These are phyloP conservation scores for Papilionanthe hybrid DNA, from an alignment of 116 monocot species.

Conservation along the genomic window DNA sequence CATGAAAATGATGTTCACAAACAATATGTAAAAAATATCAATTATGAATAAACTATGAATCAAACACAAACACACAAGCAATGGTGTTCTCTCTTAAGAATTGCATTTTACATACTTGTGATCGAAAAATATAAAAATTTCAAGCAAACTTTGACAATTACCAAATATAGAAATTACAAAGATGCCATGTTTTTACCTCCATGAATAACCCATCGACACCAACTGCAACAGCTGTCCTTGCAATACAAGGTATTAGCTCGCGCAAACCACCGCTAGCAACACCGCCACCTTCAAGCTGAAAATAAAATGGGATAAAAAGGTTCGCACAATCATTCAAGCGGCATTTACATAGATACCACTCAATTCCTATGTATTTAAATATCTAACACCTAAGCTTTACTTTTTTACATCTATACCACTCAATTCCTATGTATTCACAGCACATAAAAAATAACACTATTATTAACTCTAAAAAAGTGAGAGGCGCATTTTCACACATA, in stretches of 20 bases:
- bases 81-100: background rate
- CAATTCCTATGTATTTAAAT: too few relatives aligned
- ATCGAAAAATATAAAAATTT: background rate
- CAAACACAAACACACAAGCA: too few relatives aligned
- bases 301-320: background rate
- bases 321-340: background rate
- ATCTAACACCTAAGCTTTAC: too few relatives aligned
- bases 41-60: too few relatives aligned
- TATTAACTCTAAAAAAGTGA: too few relatives aligned
- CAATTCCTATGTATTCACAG: too few relatives aligned
- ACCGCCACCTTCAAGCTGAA: constrained; percentile 89
- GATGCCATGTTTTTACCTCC: constrained; percentile 55
- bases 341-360: too few relatives aligned
- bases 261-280: constrained; percentile 95
- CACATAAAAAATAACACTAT: too few relatives aligned
- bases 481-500: too few relatives aligned
- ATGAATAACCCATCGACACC: constrained; percentile 96
- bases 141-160: background rate
- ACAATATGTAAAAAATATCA: too few relatives aligned
- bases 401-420: too few relatives aligned
- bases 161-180: background rate
- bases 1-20: too few relatives aligned
- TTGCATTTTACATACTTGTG: background rate
- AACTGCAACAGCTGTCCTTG: constrained; percentile 80
- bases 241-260: constrained; percentile 94